phyloP scores from a whole-genome alignment of 371 early-diverging fungal species.

The Mucor mucedo region DNA sequence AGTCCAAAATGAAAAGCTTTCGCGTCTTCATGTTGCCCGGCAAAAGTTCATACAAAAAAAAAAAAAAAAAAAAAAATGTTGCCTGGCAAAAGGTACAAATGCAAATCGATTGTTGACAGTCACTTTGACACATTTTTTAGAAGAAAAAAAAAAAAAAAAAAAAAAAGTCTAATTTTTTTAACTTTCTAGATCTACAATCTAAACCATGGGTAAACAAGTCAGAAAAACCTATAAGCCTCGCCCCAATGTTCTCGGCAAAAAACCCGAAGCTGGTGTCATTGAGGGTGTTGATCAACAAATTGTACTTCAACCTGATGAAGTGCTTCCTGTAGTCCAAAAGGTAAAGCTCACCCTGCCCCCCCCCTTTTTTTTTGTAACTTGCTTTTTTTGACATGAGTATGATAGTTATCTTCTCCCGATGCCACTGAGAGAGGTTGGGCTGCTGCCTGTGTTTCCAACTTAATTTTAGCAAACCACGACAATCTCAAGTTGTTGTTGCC shows the following conservation, averaged over 20 bases:
- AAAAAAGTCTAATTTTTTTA: background rate
- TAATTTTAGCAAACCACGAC: conserved; percentile 63
- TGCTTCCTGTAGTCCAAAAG: conserved; percentile 65
- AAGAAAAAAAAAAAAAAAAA: no score
- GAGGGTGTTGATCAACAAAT: conserved; percentile 33
- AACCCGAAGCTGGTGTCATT: conserved; percentile 30
- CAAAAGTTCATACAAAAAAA: background rate
- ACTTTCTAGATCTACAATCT: background rate
- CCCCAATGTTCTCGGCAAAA: conserved; percentile 35
- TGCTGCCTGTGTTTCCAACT: conserved; percentile 82
- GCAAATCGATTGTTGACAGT: background rate
- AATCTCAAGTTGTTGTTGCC: conserved; percentile 76
- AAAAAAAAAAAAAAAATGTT: background rate
- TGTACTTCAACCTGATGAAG: conserved; percentile 40
- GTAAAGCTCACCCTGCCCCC: conserved; percentile 27
- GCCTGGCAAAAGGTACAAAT: no score
- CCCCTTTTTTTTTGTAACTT: background rate
- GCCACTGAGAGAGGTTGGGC: conserved; percentile 89
- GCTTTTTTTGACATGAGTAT: background rate
- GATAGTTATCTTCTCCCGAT: conserved; percentile 66
- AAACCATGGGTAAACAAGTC: conserved; percentile 50
- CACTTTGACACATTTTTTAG: background rate
- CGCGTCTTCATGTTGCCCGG: background rate
- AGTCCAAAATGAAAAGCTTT: background rate
- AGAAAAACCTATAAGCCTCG: conserved; percentile 26